Conservation (phyloP, 805 yeast species). For the Yarrowia alimentaria region DNA sequence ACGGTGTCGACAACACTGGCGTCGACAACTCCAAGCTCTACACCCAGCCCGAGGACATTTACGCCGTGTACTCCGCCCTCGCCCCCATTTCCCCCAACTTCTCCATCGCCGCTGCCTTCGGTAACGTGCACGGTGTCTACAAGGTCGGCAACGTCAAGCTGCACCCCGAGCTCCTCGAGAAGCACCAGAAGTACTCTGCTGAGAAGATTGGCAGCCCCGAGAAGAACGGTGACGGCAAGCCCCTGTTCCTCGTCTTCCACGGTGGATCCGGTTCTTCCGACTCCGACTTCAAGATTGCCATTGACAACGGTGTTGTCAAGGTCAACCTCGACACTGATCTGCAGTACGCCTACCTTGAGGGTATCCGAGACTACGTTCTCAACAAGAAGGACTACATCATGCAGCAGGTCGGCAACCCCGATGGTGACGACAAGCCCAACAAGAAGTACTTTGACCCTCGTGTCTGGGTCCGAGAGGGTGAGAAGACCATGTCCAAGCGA, state of each 20-base stretch:
- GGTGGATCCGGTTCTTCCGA: constrained; percentile 99
- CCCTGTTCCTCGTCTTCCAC: constrained; percentile 98
- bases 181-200: constrained; percentile 88
- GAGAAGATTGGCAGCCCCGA: constrained; percentile 53
- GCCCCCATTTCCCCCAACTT: constrained; percentile 92
- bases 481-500: constrained; percentile 93
- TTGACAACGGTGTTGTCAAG: constrained; percentile 93
- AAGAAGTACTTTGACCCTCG: constrained; percentile 99
- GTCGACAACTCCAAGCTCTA: constrained; percentile 83
- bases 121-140: constrained; percentile 99
- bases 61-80: constrained; percentile 84
- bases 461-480: constrained; percentile 99
- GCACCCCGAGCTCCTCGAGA: constrained; percentile 90
- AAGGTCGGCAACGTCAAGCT: constrained; percentile 97
- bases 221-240: constrained; percentile 46
- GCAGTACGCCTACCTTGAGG: constrained; percentile 94
- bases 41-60: constrained; percentile 95
- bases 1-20: constrained; percentile 98
- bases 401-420: constrained; percentile 97
- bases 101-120: constrained; percentile 99
- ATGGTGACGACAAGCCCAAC: constrained; percentile 98
- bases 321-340: constrained; percentile 99
- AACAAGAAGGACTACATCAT: constrained; percentile 91
- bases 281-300: constrained; percentile 87
- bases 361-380: constrained; percentile 97